Conservation (phyloP, 306 rosid genomes). For the Dryas octopetala region DNA sequence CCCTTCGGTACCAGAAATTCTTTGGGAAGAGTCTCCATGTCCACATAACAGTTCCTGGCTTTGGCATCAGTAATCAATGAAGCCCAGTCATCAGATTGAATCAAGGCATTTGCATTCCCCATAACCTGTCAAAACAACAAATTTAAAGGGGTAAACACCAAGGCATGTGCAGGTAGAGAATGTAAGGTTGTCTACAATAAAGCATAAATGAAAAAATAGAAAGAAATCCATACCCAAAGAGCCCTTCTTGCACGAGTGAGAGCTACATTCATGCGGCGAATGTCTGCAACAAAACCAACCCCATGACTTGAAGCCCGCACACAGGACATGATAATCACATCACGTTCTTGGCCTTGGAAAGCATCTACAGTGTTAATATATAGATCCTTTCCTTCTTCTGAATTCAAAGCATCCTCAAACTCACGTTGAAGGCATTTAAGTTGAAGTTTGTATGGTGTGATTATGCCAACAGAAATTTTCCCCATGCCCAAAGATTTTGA, state of each 20-base stretch:
- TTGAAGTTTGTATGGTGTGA: conserved; percentile 97
- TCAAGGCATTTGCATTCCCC: conserved; percentile 90
- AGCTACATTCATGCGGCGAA: conserved; percentile 97
- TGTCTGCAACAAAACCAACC: conserved; percentile 95
- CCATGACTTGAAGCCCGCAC: conserved; percentile 95
- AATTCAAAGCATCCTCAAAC: conserved; percentile 77
- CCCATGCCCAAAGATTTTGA: conserved; percentile 58
- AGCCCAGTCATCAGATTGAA: conserved; percentile 91
- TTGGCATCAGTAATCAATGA: conserved; percentile 80
- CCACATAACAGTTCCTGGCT: conserved; percentile 77
- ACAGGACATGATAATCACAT: conserved; percentile 97
- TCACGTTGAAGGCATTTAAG: conserved; percentile 93
- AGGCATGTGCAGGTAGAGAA: not conserved
- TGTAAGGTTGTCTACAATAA: not conserved
- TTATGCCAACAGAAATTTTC: conserved; percentile 84
- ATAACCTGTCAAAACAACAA: conserved; percentile 64
- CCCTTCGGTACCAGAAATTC: conserved; percentile 67
- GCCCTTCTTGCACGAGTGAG: conserved; percentile 97
- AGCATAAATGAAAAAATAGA: conserved; percentile 1
- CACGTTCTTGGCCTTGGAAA: conserved; percentile 98
- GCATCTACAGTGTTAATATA: conserved; percentile 98
- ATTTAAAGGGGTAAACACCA: not conserved
- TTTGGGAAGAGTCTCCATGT: conserved; percentile 88
- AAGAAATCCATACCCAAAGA: conserved; percentile 71
- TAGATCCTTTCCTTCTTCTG: conserved; percentile 94